These are phyloP conservation scores for Saraca asoca DNA, from an alignment of 331 rosid genomes.

Conservation along the genomic window DNA sequence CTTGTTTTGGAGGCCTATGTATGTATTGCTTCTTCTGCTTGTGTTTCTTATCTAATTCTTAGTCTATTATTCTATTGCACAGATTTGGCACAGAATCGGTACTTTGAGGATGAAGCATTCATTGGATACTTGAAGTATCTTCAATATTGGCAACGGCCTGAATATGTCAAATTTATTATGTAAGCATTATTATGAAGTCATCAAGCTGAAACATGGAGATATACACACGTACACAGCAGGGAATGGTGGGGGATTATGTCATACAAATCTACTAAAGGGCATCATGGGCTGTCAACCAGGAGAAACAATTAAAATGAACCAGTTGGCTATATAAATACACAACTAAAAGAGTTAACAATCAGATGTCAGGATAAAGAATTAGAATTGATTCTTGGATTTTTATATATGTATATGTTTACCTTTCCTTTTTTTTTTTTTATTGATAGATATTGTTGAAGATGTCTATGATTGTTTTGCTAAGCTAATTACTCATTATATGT, in stretches of 20 bases:
- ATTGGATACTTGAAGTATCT: constrained; percentile 92
- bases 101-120: constrained; percentile 94
- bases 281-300: no score
- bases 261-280: constrained; percentile 9
- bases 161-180: constrained; percentile 80
- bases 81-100: constrained; percentile 97
- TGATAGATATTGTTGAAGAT: constrained; percentile 4
- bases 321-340: no score
- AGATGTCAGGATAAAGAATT: no score
- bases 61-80: constrained; percentile 23
- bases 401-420: no score
- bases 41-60: constrained; percentile 17
- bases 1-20: not conserved
- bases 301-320: no score
- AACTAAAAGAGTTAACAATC: no score
- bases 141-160: constrained; percentile 95
- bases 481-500: not conserved
- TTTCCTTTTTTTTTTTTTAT: not conserved
- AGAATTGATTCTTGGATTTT: no score
- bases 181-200: constrained; percentile 39
- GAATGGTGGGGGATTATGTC: not conserved
- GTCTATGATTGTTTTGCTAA: constrained; percentile 5
- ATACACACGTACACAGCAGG: not conserved
- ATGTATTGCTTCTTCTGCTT: not conserved
- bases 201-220: not conserved